Evolutionary conservation across 495 filamentous ascomycete species (phyloP).

Genomic region (Cercophora scortea): DNA sequence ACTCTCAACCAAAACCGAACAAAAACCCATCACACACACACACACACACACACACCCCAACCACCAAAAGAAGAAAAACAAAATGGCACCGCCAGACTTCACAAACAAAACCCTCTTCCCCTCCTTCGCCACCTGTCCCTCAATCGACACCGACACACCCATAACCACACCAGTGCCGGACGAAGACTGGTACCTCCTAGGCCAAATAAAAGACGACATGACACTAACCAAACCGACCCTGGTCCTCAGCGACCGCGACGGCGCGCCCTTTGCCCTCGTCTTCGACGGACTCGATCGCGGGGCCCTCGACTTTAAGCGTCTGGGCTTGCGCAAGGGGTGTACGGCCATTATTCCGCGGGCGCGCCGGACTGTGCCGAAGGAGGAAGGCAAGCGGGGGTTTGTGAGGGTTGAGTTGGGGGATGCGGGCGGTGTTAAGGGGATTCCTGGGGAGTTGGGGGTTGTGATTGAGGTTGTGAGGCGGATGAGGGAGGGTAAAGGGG

Average conservation of each 20-base stretch:
- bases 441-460: constrained; percentile 21
- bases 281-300: constrained; percentile 20
- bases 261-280: constrained; percentile 29
- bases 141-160: constrained; percentile 1
- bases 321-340: constrained; percentile 23
- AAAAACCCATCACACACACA: no score
- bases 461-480: constrained; percentile 21
- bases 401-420: constrained; percentile 19
- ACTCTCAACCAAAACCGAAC: no score
- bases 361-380: constrained; percentile 18
- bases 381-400: constrained; percentile 26
- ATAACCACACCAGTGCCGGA: constrained; percentile 5
- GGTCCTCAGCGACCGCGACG: constrained; percentile 24
- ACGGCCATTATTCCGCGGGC: constrained; percentile 27
- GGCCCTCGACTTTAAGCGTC: constrained; percentile 12
- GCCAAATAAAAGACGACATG: constrained; percentile 38
- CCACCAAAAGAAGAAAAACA: no score
- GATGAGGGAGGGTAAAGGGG: constrained; percentile 9
- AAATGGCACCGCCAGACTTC: constrained; percentile 25
- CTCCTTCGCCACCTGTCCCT: constrained; percentile 12
- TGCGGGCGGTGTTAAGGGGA: constrained; percentile 15
- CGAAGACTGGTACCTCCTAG: constrained; percentile 29
- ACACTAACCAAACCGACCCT: constrained; percentile 41
- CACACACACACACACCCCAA: no score
- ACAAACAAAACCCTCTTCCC: constrained; percentile 23